Base-by-base conservation (phyloP, 177 flowering plant genomes). In the Vitis hybrid region DNA sequence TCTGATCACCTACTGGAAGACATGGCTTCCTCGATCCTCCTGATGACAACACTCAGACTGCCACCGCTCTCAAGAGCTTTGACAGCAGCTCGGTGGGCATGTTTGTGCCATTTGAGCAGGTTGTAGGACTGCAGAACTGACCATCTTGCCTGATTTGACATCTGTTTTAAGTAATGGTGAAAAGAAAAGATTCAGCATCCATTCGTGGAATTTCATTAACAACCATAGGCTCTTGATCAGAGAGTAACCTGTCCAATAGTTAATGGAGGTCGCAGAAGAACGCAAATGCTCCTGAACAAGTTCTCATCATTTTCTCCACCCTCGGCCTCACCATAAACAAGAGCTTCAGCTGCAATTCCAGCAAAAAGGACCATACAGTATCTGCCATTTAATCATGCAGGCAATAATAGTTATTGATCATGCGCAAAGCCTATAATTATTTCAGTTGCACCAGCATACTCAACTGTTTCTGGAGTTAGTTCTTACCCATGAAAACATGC, bases 251-350 rank as follows among this genome's bases (percentile, higher is more conserved):
- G 89, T 13, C 90, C 85, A 52, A 87, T 74, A 68, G 92, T 82
- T 19, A 92, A 75, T 49, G 98, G 97, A 50, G 97, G 98, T 67
- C 85, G 83, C 74, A 94, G 77, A 78, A 86, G 93, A 64, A 88
- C 77, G 77, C 87, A 84, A 57, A 92, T 82, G 72, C 93, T 84
- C 73, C 93, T 78, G 66, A 94, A 94, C 61, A 94, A 72, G 73
- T 94, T 94, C 77, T 94, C 98, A 76, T 94, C 98, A 78, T 94
- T 94, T 75, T 94, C 98, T 76, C 97, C 98, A 57, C 98, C 98
- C 82, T 92, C 97, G 13, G 97, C 97, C 71, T 92, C 98, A 65
- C 98, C 97, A 73, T 94, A 94, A 52, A 94, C 80, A 20, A 94
- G 92, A 77, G 98, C 98, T 78, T 94, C 98, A 50, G 98, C 97